These are phyloP conservation scores for Lentithecium fluviatile DNA, from an alignment of 495 filamentous ascomycete species.

Conservation along the genomic window DNA sequence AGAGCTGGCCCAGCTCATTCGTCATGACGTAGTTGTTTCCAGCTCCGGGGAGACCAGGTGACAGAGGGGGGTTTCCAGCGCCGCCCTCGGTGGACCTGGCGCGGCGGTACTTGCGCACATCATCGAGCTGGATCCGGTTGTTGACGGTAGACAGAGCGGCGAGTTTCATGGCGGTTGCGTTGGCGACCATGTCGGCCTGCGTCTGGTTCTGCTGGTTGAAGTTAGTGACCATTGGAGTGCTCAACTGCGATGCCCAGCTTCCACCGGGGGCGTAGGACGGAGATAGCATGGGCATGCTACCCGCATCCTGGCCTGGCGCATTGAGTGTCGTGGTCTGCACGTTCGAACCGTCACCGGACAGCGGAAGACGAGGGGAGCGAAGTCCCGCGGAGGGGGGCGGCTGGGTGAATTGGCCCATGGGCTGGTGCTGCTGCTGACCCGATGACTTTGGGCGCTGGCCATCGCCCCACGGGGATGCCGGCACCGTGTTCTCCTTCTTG, in stretches of 20 bases:
- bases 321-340: slow-evolving; percentile 82
- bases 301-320: slow-evolving; percentile 62
- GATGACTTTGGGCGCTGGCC: slow-evolving; percentile 83
- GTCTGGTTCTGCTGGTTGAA: slow-evolving; percentile 60
- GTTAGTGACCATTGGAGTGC: slow-evolving; percentile 90
- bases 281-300: slow-evolving; percentile 79
- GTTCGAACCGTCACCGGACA: slow-evolving; percentile 59
- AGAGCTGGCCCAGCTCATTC: slow-evolving; percentile 84
- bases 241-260: slow-evolving; percentile 98
- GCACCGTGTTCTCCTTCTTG: slow-evolving; percentile 47
- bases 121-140: slow-evolving; percentile 94
- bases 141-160: slow-evolving; percentile 96
- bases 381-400: slow-evolving; percentile 74
- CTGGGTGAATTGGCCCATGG: slow-evolving; percentile 97
- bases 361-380: slow-evolving; percentile 71
- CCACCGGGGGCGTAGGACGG: slow-evolving; percentile 72
- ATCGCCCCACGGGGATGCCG: slow-evolving; percentile 75
- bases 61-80: slow-evolving; percentile 41
- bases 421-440: slow-evolving; percentile 68
- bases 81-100: slow-evolving; percentile 83
- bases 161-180: slow-evolving; percentile 98
- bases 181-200: slow-evolving; percentile 97
- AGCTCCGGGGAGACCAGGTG: slow-evolving; percentile 55
- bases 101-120: slow-evolving; percentile 89
- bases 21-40: slow-evolving; percentile 80